Conservation (phyloP, 2,329 filamentous ascomycete genomes). For the Fulvia fulva region DNA sequence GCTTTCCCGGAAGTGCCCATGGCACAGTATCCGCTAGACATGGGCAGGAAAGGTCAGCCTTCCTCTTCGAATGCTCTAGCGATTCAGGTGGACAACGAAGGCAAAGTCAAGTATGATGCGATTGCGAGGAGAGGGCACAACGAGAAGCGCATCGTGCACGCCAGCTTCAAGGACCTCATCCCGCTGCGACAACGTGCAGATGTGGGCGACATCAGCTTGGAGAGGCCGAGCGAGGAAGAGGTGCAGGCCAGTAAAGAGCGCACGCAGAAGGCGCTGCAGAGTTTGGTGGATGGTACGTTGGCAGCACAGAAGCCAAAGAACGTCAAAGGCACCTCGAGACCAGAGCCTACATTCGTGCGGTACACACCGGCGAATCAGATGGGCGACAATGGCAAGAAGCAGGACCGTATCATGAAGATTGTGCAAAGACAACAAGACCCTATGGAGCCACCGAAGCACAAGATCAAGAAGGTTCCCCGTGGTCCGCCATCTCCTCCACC, state of each 20-base stretch:
- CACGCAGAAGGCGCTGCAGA: slow-evolving; percentile 80
- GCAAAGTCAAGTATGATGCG: slow-evolving; percentile 93
- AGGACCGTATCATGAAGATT: slow-evolving; percentile 97
- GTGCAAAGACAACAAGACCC: slow-evolving; percentile 90
- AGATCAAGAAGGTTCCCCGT: slow-evolving; percentile 95
- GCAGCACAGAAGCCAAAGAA: slow-evolving; percentile 95
- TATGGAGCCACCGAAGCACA: slow-evolving; percentile 96
- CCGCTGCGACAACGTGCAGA: slow-evolving; percentile 89
- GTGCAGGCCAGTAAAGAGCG: slow-evolving; percentile 79
- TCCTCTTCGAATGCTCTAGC: slow-evolving; percentile 79
- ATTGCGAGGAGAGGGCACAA: slow-evolving; percentile 86
- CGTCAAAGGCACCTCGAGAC: slow-evolving; percentile 72
- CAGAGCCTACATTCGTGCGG: slow-evolving; percentile 87
- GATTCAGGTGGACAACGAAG: slow-evolving; percentile 85
- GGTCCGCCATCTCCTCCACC: slow-evolving; percentile 89
- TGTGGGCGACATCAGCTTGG: slow-evolving; percentile 83
- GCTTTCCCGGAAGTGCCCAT: slow-evolving; percentile 92
- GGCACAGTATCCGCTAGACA: slow-evolving; percentile 92
- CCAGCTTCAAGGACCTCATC: slow-evolving; percentile 95
- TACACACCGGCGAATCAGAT: slow-evolving; percentile 97
- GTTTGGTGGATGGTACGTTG: slow-evolving; percentile 77
- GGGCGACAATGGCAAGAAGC: slow-evolving; percentile 80
- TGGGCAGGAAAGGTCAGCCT: slow-evolving; percentile 70
- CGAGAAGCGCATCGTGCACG: slow-evolving; percentile 80
- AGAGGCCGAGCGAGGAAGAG: slow-evolving; percentile 78